Percentiles rank a stretch among this genome's conserved stretches.
phyloP scores from a whole-genome alignment of 2,329 filamentous ascomycete species.

The Cercospora citrullina region DNA sequence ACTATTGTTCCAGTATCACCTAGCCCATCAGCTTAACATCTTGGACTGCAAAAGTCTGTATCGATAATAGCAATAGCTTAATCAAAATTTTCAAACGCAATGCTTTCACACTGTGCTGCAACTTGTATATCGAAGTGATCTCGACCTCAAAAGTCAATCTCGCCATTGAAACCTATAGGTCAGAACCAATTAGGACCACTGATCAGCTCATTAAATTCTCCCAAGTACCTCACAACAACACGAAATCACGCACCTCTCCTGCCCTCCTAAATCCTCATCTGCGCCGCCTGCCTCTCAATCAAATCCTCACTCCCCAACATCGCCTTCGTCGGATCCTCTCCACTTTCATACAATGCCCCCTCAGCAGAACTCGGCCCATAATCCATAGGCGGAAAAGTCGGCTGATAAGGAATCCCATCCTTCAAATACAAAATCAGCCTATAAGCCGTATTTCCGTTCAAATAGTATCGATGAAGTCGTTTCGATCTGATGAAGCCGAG shows the following conservation, averaged over 20 bases:
- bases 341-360: slow-evolving; percentile 32
- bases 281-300: slow-evolving; percentile 33
- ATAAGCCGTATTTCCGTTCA: slow-evolving; percentile 95
- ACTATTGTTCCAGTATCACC: neutral
- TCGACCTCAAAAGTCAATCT: neutral
- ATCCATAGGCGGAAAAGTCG: slow-evolving; percentile 35
- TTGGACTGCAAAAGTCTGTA: neutral
- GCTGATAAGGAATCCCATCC: slow-evolving; percentile 52
- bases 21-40: neutral
- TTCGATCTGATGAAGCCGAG: slow-evolving; percentile 91
- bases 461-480: slow-evolving; percentile 88
- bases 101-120: neutral
- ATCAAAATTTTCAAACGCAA: slow-evolving; percentile 9
- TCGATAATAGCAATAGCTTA: slow-evolving; percentile 8
- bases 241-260: neutral
- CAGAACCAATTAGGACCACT: neutral
- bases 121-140: neutral
- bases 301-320: slow-evolving; percentile 28
- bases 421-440: slow-evolving; percentile 80
- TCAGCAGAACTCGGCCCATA: slow-evolving; percentile 28
- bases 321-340: slow-evolving; percentile 3
- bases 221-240: neutral
- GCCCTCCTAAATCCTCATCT: slow-evolving; percentile 32
- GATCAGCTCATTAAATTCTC: neutral
- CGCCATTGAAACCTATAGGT: neutral